Base-by-base conservation (phyloP, 2,329 filamentous ascomycete genomes). In the Cladophialophora psammophila region DNA sequence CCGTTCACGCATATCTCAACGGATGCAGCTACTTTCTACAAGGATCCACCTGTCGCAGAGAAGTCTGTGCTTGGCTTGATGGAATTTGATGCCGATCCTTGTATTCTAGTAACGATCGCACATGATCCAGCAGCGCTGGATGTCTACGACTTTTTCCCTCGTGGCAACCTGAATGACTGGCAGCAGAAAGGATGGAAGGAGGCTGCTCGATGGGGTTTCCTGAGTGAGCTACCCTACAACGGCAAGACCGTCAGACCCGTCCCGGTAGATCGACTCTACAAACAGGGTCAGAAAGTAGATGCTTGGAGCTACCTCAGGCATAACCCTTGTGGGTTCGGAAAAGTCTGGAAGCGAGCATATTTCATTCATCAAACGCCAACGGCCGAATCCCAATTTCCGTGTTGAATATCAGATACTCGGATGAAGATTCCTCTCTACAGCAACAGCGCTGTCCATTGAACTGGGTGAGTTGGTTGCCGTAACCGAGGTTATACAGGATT, bases 101-200 rank as follows among this genome's bases (percentile, higher is more conserved):
- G 72, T 55, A 70, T 76, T 9, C 69, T 76, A 36, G 71, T 75
- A 0, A 60, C 57, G 18, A 64, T 75, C 5, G 73, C 73, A 15
- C 75, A 77, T 56, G 75, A 75, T 54, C 56, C 64, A 15, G 65
- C 68, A 2, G 50, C 74, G 61, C 60, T 69, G 5, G 70, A 72
- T 15, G 64, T 70, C 8, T 53, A 69, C 32, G 67, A 74, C 57
- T 67, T 71, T 63, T 75, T 77, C 57, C 74, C 75, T 2, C 15
- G 38, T 13, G 31, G 26, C 13, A 61, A 34, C 12, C 61, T 63
- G 42, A 72, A 72, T 36, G 69, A 72, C 9, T 75, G 66, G 72
- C 73, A 72, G 36, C n/a, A 55, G 13, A 60, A 58, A 34, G 54
- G 61, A 31, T 45, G 55, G 32, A 54, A 53, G 54, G 7, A 53